Conservation (phyloP, 164 flowering plant species). For the Berberis vulgaris region DNA sequence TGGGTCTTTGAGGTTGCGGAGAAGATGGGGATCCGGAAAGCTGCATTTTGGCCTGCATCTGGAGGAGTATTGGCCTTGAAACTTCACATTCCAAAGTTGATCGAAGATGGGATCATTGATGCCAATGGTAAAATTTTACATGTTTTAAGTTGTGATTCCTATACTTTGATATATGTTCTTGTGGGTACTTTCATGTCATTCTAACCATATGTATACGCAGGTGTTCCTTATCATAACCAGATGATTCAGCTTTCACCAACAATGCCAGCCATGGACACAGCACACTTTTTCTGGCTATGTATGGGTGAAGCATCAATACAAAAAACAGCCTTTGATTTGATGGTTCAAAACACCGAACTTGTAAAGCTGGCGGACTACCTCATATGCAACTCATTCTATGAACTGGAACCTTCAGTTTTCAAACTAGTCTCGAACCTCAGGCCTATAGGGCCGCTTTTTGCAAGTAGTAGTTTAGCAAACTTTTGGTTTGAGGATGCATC, state of each 20-base stretch:
- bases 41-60: slow-evolving; percentile 31
- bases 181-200: not conserved
- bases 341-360: not conserved
- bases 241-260: slow-evolving; percentile 5
- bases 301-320: not conserved
- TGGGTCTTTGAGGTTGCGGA: slow-evolving; percentile 28
- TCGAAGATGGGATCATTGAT: slow-evolving; percentile 1
- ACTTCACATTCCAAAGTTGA: not conserved
- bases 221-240: not conserved
- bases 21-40: slow-evolving; percentile 23
- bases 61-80: slow-evolving; percentile 12
- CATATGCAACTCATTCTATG: not conserved
- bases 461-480: not conserved
- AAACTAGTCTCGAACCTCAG: not conserved
- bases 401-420: slow-evolving; percentile 1
- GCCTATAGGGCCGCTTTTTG: not conserved
- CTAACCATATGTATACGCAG: not conserved
- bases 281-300: not conserved
- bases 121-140: not conserved
- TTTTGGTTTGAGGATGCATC: not conserved
- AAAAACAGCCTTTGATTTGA: not conserved
- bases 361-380: not conserved
- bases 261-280: slow-evolving; percentile 6
- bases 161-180: not conserved
- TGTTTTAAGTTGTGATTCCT: not conserved